Evolutionary conservation across 257 asterid species (phyloP), one percentile per base, ranked within the genome.

Genomic region (Lantana camara): DNA sequence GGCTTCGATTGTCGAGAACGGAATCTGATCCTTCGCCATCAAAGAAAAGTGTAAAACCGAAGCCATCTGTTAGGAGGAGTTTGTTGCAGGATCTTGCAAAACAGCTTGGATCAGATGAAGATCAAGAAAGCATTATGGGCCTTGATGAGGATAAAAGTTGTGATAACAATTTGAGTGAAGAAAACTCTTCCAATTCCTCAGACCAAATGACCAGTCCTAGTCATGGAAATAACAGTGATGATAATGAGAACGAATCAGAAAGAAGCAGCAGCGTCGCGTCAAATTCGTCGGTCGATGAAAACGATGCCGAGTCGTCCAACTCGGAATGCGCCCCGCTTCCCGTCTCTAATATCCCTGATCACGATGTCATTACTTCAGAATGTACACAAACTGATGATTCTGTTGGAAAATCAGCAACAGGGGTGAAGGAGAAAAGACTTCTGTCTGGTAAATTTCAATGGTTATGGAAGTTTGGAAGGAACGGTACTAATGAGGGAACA

Each of bases 231-330:
- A 35, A 62, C 17, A 70, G 75, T 61, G 77, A 70, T 60, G 72
- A 70, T 60, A 72, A 57, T 16, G 85, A 71, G 66, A 68, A 69
- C 59, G 83, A 75, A 44, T 79, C 75, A 7, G 95, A 73, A 42
- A 67, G 84, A 76, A 85, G 84, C 74, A 85, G 91, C 49, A 88
- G 91, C 17, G 82, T 83, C 61, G 86, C 83, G 6, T 88, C 95
- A 27, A 80, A 82, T 72, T 83, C 76, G 8, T 76, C 73, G 20
- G 24, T 76, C 19, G 83, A 74, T 56, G 88, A 76, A 69, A 75
- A 65, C 67, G 79, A 77, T 47, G 65, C 70, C 0, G 78, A 68
- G 57, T 42, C 53, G 5, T 68, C 69, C 61, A 74, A 63, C 57
- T 70, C 54, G 27, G 82, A 81, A 57, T 59, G 56, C 57, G 72